Base-by-base conservation (phyloP, 148 eudicot genomes). In the Silene uniflora region DNA sequence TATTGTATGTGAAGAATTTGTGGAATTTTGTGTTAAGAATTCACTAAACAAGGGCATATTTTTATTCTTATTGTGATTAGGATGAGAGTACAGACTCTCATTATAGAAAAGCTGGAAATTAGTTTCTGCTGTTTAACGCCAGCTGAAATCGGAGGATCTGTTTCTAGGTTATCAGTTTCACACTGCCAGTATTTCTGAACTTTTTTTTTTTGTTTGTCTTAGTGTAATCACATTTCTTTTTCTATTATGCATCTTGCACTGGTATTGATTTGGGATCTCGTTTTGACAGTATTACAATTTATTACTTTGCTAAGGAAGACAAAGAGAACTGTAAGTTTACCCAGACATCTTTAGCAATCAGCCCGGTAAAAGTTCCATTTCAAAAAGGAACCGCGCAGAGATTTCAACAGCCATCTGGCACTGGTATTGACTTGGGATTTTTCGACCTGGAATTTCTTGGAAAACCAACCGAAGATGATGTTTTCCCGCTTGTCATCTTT, bases 251-350 rank as follows among this genome's bases (percentile, higher is more conserved):
- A 66, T 66, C 56, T 42, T 9, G 16, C 24, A n/a, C n/a, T n/a
- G n/a, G n/a, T n/a, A n/a, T n/a, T n/a, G n/a, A n/a, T n/a, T n/a
- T n/a, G n/a, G n/a, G n/a, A n/a, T n/a, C n/a, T 78, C 64, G 60
- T 24, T 58, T 75, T 60, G 60, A 75, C 89, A 93, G 97, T 67
- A 87, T 93, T 35, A 93, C 91, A 6, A 81, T 93, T 58, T 83
- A 80, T 77, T 91, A 88, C 83, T 93, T 91, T 77, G 98, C 90
- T 35, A 93, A 89, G 84, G 97, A 93, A 77, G 92, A 86, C 82
- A 90, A 91, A 80, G 92, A 86, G 76, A 79, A 83, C 19, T 81
- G 89, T 68, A 84, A 46, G 47, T 84, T 93, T 59, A 76, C 75
- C 77, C 89, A 92, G 16, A 24, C 84, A 42, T 80, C 32, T 83